Evolutionary conservation across 1,284 basidiomycete genomes (phyloP), one percentile per base, ranked within the genome.

Genomic region (Moesziomyces antarcticus): DNA sequence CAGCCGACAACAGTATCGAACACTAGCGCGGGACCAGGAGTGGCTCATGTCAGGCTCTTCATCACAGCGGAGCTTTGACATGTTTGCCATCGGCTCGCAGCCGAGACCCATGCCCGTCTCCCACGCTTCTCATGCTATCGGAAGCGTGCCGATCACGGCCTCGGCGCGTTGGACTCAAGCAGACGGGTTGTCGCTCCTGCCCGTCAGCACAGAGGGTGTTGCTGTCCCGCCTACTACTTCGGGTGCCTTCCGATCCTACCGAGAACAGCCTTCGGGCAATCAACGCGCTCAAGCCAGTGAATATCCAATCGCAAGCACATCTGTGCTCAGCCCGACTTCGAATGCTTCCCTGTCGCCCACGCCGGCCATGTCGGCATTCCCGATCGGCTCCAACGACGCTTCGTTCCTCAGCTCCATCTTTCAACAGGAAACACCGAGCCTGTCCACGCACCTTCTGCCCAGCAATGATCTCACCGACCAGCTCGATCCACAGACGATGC

Each of bases 371-470:
- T 45, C 61, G 10, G 16, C 43, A 3, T 51, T 52, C 25, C 47
- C 41, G 3, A 13, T 42, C 3, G 30, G 18, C 7, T 21, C 40
- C 20, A 35, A n/a, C 14, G 52, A 63, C 7, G 24, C 24, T 9
- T 21, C 40, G 1, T 56, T 52, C 21, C 27, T 49, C 5, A 41
- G 33, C 22, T 35, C 53, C 2, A 47, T 37, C 22, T 46, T 65
- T 10, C 50, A 61, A 21, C 61, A 60, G 7, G 51, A 50, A 44
- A 65, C 68, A 18, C 68, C 61, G 3, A 65, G 68, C 48, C 16
- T 60, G 21, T 60, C 53, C 2, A 57, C 53, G 3, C 56, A 65
- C n/a, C 22, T 53, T 3, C 42, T 71, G 22, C 67, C 67, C 1
- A 46, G n/a, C 44, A 45, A 50, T 53, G 54, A 61, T 40, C 18